A percentile compares a stretch with the other conserved stretches of the same genome.
These are phyloP conservation scores for Haberlea rhodopensis DNA, from an alignment of 257 asterid species.

Conservation along the genomic window DNA sequence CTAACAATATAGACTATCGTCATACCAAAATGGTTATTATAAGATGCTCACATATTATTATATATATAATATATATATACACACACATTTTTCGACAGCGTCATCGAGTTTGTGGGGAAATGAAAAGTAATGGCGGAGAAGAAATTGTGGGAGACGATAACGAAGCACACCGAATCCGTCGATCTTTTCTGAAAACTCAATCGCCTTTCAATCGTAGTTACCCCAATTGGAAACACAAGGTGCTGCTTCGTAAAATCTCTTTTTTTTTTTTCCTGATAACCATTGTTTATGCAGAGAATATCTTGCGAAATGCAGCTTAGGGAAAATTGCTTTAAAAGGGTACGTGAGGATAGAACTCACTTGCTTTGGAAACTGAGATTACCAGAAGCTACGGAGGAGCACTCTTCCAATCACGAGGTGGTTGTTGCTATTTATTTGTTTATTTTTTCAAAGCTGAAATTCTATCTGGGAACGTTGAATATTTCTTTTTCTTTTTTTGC, in stretches of 20 bases:
- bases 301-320: slow-evolving; percentile 55
- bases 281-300: not conserved
- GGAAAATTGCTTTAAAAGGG: slow-evolving; percentile 82
- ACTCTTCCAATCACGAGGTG: slow-evolving; percentile 42
- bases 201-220: slow-evolving; percentile 43
- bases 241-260: slow-evolving; percentile 16
- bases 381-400: slow-evolving; percentile 36
- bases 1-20: no score
- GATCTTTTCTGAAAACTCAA: slow-evolving; percentile 51
- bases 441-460: not conserved
- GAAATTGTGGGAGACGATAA: slow-evolving; percentile 52
- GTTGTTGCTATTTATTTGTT: not conserved
- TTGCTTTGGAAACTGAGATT: slow-evolving; percentile 81
- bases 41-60: no score
- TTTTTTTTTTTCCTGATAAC: not conserved
- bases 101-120: no score
- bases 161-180: slow-evolving; percentile 26
- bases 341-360: slow-evolving; percentile 69
- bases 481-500: not conserved
- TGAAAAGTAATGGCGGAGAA: not conserved
- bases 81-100: no score
- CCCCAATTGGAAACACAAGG: slow-evolving; percentile 78
- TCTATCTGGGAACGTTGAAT: not conserved
- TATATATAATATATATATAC: no score
- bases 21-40: no score